phyloP scores from a whole-genome alignment of 305 asterid genomes.

The Fraxinus platypoda region DNA sequence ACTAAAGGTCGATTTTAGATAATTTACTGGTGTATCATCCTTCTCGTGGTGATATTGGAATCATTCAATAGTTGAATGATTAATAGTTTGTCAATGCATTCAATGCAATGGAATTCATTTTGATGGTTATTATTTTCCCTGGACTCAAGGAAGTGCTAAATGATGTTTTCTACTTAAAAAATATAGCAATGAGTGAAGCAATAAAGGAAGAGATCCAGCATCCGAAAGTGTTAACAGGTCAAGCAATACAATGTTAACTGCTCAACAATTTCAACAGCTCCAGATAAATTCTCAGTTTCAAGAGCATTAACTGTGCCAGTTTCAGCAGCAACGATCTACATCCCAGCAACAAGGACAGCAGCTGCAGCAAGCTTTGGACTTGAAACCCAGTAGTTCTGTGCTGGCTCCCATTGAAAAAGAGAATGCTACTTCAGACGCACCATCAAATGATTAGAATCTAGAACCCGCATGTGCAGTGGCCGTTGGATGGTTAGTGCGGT shows the following conservation, averaged over 20 bases:
- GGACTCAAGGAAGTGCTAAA: background rate
- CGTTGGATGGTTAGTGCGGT: background rate
- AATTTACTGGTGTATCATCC: background rate
- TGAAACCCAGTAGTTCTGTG: background rate
- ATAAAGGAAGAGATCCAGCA: slow-evolving; percentile 56
- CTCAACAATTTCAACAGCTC: slow-evolving; percentile 30
- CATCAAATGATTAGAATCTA: background rate
- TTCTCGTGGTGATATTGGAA: background rate
- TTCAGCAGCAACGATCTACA: slow-evolving; percentile 12
- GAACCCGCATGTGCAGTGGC: background rate
- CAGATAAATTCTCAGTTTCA: slow-evolving; percentile 23
- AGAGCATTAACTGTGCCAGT: slow-evolving; percentile 11
- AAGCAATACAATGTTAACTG: slow-evolving; percentile 29
- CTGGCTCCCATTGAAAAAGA: background rate
- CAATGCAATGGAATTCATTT: background rate
- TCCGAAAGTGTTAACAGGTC: slow-evolving; percentile 50
- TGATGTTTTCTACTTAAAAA: background rate
- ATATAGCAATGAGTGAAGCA: slow-evolving; percentile 44
- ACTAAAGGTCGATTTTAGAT: background rate
- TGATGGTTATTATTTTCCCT: background rate
- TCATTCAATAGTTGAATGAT: background rate
- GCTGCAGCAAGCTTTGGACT: slow-evolving; percentile 3
- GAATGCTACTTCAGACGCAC: background rate
- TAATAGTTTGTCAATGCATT: background rate
- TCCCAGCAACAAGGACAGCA: background rate